phyloP scores from a whole-genome alignment of 139 green algal genomes.

The Diplosphaera chodatii region DNA sequence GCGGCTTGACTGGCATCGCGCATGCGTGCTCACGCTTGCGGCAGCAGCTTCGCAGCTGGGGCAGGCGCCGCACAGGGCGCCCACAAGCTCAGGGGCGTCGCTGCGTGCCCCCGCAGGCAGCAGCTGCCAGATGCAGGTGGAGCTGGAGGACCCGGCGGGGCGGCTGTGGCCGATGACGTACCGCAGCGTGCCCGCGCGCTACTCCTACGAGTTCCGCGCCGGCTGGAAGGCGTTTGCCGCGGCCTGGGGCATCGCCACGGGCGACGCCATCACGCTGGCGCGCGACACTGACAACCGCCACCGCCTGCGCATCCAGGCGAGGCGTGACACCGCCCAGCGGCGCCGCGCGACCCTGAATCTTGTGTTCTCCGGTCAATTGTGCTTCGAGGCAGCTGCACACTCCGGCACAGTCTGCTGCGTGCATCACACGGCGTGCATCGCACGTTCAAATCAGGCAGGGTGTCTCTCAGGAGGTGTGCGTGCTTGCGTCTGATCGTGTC shows the following conservation, averaged over 20 bases:
- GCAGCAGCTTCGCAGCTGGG: neutral
- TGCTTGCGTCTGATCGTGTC: too few relatives aligned
- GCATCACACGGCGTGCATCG: too few relatives aligned
- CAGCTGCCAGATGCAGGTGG: conserved; percentile 5
- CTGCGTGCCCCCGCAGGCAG: neutral
- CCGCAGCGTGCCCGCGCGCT: conserved; percentile 11
- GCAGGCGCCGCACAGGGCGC: neutral
- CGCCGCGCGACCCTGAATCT: too few relatives aligned
- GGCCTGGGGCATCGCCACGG: neutral
- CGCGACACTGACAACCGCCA: neutral
- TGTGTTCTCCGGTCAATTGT: too few relatives aligned
- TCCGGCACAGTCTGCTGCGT: too few relatives aligned
- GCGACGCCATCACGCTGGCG: conserved; percentile 5
- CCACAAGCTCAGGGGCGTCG: neutral
- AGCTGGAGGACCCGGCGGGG: conserved; percentile 2
- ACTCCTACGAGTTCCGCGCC: conserved; percentile 18
- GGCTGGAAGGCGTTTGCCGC: conserved; percentile 11
- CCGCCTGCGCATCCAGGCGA: neutral
- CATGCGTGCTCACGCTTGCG: conserved; percentile 1
- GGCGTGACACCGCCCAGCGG: too few relatives aligned
- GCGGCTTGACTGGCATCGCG: neutral
- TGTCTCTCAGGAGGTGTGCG: too few relatives aligned
- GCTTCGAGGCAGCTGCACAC: too few relatives aligned
- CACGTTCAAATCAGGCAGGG: too few relatives aligned
- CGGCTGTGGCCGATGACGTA: conserved; percentile 15